A percentile compares a stretch with the other conserved stretches of the same genome.
Evolutionary conservation across 345 rosid genomes (phyloP).

Genomic region (Boechera stricta): DNA sequence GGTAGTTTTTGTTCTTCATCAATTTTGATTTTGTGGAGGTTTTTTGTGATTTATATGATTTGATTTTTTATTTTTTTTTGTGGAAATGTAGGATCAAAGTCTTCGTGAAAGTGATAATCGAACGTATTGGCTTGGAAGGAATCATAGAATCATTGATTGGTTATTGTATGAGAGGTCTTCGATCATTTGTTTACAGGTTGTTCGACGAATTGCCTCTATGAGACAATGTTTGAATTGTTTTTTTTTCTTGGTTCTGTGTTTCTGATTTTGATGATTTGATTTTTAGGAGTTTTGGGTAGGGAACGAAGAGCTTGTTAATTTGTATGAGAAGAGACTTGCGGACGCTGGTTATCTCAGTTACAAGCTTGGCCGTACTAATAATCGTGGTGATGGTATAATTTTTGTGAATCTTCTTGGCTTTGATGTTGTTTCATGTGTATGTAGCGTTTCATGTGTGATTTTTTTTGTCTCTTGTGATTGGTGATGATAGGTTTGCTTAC

Average conservation of each 20-base stretch:
- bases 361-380: slow-evolving; percentile 89
- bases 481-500: slow-evolving; percentile 64
- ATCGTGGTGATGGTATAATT: slow-evolving; percentile 85
- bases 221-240: background rate
- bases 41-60: background rate
- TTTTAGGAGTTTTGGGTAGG: slow-evolving; percentile 92
- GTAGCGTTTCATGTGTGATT: too few relatives aligned
- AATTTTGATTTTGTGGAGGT: background rate
- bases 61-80: background rate
- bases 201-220: slow-evolving; percentile 6
- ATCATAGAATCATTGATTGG: slow-evolving; percentile 81
- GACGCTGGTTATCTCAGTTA: slow-evolving; percentile 83
- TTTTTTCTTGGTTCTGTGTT: background rate
- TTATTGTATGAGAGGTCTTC: slow-evolving; percentile 80
- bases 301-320: slow-evolving; percentile 79
- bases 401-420: background rate
- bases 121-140: slow-evolving; percentile 74
- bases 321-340: slow-evolving; percentile 83
- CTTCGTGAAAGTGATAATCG: slow-evolving; percentile 80
- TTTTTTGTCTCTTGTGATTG: background rate
- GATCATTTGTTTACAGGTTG: slow-evolving; percentile 90
- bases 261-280: background rate
- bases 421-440: slow-evolving; percentile 9
- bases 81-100: slow-evolving; percentile 58
- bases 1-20: slow-evolving; percentile 35